Conservation (phyloP, 257 asterid species). For the Verbena officinalis region DNA sequence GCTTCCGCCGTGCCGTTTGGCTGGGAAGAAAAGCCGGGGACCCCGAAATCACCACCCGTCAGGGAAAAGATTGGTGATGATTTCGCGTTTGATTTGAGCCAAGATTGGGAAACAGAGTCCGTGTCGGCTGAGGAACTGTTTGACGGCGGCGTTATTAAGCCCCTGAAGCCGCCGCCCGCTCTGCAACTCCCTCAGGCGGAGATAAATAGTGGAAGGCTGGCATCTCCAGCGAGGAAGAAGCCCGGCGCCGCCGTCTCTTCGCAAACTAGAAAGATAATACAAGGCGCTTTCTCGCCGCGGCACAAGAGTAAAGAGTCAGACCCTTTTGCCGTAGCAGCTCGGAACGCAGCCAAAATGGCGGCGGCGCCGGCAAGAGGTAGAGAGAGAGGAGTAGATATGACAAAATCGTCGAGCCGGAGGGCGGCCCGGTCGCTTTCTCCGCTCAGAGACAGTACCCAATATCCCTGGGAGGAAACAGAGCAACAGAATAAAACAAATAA, state of each 20-base stretch:
- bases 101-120: constrained; percentile 42
- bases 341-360: neutral
- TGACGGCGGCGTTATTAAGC: constrained; percentile 69
- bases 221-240: constrained; percentile 15
- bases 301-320: constrained; percentile 19
- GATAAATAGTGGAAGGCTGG: no score
- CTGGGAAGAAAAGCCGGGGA: constrained; percentile 46
- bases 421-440: constrained; percentile 74
- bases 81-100: constrained; percentile 58
- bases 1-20: constrained; percentile 33
- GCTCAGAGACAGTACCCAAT: constrained; percentile 36
- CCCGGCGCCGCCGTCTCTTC: constrained; percentile 12
- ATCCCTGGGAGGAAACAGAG: constrained; percentile 54
- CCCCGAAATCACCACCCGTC: constrained; percentile 24
- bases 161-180: constrained; percentile 46
- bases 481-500: neutral
- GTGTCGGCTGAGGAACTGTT: constrained; percentile 79
- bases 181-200: constrained; percentile 7
- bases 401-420: constrained; percentile 49
- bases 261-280: constrained; percentile 20
- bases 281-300: constrained; percentile 38
- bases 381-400: constrained; percentile 27
- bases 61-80: constrained; percentile 30
- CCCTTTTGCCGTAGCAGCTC: constrained; percentile 8
- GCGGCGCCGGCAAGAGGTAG: constrained; percentile 47